Evolutionary conservation across 768 basidiomycete species (phyloP).

Genomic region (Leccinum truebloodii): DNA sequence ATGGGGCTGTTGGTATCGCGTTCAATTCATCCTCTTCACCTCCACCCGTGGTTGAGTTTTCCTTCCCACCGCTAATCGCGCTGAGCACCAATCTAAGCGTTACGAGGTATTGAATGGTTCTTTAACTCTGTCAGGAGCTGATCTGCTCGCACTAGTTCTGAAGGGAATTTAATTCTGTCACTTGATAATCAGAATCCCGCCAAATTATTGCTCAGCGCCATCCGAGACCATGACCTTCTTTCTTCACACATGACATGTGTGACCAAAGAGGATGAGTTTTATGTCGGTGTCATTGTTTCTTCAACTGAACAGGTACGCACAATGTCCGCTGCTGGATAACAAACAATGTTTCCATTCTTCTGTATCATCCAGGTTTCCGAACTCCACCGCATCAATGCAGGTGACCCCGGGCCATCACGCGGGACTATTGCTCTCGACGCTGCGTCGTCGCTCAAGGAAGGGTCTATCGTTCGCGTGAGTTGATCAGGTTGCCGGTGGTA

Average conservation of each 20-base stretch:
- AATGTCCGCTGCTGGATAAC: background rate
- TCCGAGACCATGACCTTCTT: constrained; percentile 40
- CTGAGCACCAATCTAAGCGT: constrained; percentile 51
- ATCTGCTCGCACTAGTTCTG: constrained; percentile 38
- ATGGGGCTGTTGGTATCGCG: constrained; percentile 73
- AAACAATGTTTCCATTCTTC: background rate
- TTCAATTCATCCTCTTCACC: constrained; percentile 28
- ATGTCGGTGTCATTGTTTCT: constrained; percentile 44
- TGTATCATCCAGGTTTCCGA: constrained; percentile 38
- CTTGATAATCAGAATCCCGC: constrained; percentile 62
- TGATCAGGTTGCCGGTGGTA: background rate
- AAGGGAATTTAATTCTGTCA: constrained; percentile 71
- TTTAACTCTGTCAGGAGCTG: background rate
- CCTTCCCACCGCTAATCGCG: constrained; percentile 42
- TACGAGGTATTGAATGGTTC: constrained; percentile 45
- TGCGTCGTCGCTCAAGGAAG: constrained; percentile 48
- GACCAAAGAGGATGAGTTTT: constrained; percentile 60
- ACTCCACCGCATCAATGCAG: constrained; percentile 62
- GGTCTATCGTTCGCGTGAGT: constrained; percentile 52
- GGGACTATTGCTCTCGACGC: constrained; percentile 67
- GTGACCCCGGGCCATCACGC: constrained; percentile 57
- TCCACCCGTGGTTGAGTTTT: constrained; percentile 20
- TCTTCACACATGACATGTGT: constrained; percentile 19
- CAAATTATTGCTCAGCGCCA: constrained; percentile 54
- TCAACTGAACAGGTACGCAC: constrained; percentile 16